Conservation (phyloP, 208 protist species). For the Leishmania turanica region DNA sequence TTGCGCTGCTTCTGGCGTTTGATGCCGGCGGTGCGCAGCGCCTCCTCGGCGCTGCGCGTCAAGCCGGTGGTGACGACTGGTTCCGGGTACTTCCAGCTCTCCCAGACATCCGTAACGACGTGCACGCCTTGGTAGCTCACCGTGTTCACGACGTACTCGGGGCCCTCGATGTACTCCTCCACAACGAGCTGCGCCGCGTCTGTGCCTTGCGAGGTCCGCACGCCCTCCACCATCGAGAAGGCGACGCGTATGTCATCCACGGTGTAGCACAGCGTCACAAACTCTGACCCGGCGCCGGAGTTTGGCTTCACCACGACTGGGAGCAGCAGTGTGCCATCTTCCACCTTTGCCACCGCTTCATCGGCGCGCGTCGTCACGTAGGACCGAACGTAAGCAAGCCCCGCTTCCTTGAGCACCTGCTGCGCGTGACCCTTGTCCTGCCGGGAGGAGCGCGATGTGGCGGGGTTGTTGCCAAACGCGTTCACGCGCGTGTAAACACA, state of each 20-base stretch:
- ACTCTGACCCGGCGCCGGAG: slow-evolving; percentile 77
- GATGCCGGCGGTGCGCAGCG: slow-evolving; percentile 7
- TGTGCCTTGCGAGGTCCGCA: slow-evolving; percentile 55
- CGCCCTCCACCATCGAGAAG: slow-evolving; percentile 43
- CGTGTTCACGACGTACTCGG: slow-evolving; percentile 87
- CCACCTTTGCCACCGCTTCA: slow-evolving; percentile 34
- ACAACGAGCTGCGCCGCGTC: slow-evolving; percentile 63
- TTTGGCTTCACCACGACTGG: slow-evolving; percentile 89
- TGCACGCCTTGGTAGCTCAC: slow-evolving; percentile 72
- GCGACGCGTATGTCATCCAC: slow-evolving; percentile 52
- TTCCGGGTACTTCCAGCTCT: slow-evolving; percentile 78
- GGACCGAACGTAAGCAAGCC: slow-evolving; percentile 69
- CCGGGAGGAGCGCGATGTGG: slow-evolving; percentile 54
- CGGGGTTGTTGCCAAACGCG: slow-evolving; percentile 60
- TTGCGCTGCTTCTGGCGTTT: slow-evolving; percentile 24
- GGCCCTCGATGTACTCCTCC: slow-evolving; percentile 89
- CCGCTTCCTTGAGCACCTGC: slow-evolving; percentile 42
- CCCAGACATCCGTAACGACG: slow-evolving; percentile 89
- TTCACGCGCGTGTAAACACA: slow-evolving; percentile 19
- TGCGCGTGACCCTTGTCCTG: slow-evolving; percentile 79
- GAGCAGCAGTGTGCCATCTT: slow-evolving; percentile 41
- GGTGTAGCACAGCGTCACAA: slow-evolving; percentile 78
- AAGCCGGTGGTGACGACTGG: slow-evolving; percentile 49
- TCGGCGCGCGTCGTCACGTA: slow-evolving; percentile 31
- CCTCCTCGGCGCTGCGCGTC: slow-evolving; percentile 31